A percentile compares a stretch with the other conserved stretches of the same genome.
These are phyloP conservation scores for Trametes polyzona DNA, from an alignment of 1,284 basidiomycete species.

Conservation along the genomic window DNA sequence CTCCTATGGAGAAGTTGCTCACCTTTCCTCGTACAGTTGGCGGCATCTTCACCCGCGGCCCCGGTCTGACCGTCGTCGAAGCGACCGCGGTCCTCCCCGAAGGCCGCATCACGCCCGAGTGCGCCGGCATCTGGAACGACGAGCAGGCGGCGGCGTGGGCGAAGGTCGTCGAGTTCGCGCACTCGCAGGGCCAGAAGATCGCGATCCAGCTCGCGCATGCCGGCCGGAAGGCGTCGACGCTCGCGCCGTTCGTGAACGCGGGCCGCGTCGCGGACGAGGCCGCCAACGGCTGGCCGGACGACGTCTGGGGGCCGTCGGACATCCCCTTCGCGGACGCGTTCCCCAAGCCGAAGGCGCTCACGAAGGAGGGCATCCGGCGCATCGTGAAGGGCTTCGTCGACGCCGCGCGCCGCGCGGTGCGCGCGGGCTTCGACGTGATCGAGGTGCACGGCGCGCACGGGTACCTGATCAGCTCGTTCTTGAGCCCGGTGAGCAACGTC, in stretches of 20 bases:
- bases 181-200: constrained; percentile 64
- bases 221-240: constrained; percentile 73
- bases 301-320: constrained; percentile 51
- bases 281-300: constrained; percentile 69
- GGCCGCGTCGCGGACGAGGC: constrained; percentile 38
- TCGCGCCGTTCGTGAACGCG: constrained; percentile 60
- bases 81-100: constrained; percentile 77
- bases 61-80: constrained; percentile 65
- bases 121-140: constrained; percentile 76
- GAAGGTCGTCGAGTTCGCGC: constrained; percentile 72
- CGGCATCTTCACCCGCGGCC: constrained; percentile 57
- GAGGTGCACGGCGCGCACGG: constrained; percentile 46
- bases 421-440: constrained; percentile 49
- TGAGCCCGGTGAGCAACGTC: constrained; percentile 58
- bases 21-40: constrained; percentile 26
- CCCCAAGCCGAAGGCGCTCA: constrained; percentile 60
- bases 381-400: constrained; percentile 64
- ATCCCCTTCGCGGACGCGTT: constrained; percentile 55
- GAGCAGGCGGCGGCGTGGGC: constrained; percentile 65
- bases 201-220: constrained; percentile 81
- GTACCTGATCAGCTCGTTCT: constrained; percentile 46
- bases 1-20: neutral
- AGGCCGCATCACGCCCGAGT: constrained; percentile 76
- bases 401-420: constrained; percentile 56
- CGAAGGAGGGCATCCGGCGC: constrained; percentile 54